Conservation (phyloP, 2,329 filamentous ascomycete species). For the Aspergillus uvarum region DNA sequence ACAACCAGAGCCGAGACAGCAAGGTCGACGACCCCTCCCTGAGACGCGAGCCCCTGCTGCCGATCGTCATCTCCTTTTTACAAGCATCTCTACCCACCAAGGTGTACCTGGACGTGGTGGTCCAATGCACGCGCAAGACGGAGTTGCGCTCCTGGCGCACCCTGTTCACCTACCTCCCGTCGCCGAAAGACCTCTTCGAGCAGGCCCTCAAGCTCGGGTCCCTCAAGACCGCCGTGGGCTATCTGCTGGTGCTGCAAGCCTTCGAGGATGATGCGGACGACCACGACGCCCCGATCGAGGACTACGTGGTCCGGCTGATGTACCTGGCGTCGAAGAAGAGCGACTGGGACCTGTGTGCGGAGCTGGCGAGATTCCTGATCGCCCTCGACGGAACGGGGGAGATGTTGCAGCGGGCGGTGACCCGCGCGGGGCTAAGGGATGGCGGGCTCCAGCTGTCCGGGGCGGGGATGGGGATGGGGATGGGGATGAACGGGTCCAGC, state of each 20-base stretch:
- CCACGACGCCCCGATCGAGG: conserved; percentile 54
- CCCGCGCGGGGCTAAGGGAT: conserved; percentile 39
- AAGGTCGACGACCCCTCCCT: conserved; percentile 27
- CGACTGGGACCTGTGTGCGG: conserved; percentile 95
- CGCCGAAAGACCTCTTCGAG: conserved; percentile 88
- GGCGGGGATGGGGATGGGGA: not conserved
- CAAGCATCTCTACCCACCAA: conserved; percentile 67
- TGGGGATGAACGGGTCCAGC: conserved; percentile 25
- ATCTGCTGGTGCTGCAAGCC: conserved; percentile 91
- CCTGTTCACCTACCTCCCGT: conserved; percentile 85
- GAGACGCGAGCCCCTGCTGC: conserved; percentile 40
- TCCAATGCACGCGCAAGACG: conserved; percentile 96
- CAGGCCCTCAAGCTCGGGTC: conserved; percentile 81
- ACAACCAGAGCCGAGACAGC: conserved; percentile 50
- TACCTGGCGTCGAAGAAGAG: conserved; percentile 76
- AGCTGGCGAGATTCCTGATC: conserved; percentile 90
- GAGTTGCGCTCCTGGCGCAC: conserved; percentile 94
- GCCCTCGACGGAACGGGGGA: conserved; percentile 85
- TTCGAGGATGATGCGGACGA: conserved; percentile 55
- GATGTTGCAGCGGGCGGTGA: conserved; percentile 58
- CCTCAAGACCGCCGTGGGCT: conserved; percentile 92
- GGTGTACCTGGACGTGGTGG: conserved; percentile 87
- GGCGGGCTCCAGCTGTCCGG: conserved; percentile 5
- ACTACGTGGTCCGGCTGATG: conserved; percentile 71
- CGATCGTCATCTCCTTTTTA: conserved; percentile 60